Percentiles rank a stretch among this genome's conserved stretches.
These are phyloP conservation scores for Syzygium malaccense DNA, from an alignment of 441 rosid genomes.

Conservation along the genomic window DNA sequence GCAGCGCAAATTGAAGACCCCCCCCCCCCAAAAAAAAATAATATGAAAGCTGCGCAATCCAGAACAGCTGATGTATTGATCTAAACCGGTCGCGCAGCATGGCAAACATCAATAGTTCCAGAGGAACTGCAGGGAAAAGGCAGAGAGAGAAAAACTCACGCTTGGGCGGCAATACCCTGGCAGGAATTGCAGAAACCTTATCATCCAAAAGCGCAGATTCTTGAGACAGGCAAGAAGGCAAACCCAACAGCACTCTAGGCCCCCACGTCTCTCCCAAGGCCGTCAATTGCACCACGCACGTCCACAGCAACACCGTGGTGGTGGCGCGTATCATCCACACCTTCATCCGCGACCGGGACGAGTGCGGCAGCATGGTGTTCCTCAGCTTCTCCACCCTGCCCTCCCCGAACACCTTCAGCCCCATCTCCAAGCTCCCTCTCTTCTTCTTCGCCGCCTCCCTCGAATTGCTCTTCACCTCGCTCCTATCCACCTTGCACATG, in stretches of 20 bases:
- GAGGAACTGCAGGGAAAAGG: background rate
- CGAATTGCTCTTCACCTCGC: constrained; percentile 5
- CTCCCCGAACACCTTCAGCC: constrained; percentile 27
- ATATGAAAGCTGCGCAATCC: background rate
- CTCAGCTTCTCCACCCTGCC: constrained; percentile 13
- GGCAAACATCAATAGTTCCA: background rate
- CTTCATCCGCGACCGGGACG: constrained; percentile 4
- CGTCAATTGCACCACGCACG: constrained; percentile 19
- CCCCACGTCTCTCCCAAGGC: constrained; percentile 8
- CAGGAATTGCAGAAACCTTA: background rate
- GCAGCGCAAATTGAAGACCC: background rate
- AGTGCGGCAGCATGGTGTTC: background rate
- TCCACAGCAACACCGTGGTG: constrained; percentile 17
- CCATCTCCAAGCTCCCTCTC: constrained; percentile 40
- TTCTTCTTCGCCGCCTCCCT: constrained; percentile 8
- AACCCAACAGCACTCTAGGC: background rate
- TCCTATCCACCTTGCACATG: constrained; percentile 54
- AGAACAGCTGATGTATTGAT: no score
- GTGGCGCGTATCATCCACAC: constrained; percentile 11
- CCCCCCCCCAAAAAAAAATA: background rate
- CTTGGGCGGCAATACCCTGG: background rate
- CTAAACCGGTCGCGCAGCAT: background rate
- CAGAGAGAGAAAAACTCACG: background rate
- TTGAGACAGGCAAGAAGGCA: background rate
- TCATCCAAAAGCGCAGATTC: background rate